Evolutionary conservation across 345 rosid species (phyloP), one percentile per base, ranked within the genome.

Genomic region (Moricandia moricandioides): DNA sequence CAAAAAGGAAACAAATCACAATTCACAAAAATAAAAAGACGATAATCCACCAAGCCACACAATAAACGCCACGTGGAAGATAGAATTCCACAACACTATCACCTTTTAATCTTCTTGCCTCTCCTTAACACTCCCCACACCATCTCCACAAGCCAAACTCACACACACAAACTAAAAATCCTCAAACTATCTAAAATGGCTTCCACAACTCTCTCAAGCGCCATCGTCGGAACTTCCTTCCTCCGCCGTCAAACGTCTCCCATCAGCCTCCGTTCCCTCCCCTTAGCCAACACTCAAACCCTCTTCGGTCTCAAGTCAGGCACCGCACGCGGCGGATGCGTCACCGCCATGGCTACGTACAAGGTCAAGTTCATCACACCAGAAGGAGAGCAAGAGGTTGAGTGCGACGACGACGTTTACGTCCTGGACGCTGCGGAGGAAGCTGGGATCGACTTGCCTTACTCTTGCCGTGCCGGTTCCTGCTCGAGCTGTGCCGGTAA

Each of bases 401-500:
- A 83, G 0, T 85, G 88, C 80, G 91, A 86, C 2, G 89, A 82
- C 4, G 92, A 88, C 61, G 55, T n/a, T 0, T 91, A 89, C 82
- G 82, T 91, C 63, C 85, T 95, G 1, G 99, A 95, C 84, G 70
- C 81, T 0, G 93, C 93, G 0, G 99, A 95, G 77, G 97, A 89
- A 39, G 4, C 7, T 0, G 99, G 96, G 1, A 31, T 91, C 8
- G 99, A 91, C 73, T 74, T 91, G 59, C 99, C 99, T 2, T 95
- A 88, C 93, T 95, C 97, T 0, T 95, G 99, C 88, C 82, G 99
- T 73, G 97, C 97, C 1, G 99, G 99, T 9, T 79, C 99, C 14
- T 95, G 99, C 84, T 90, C 97, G 3, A 84, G 91, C 5, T 95
- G 99, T 59, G 93, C 93, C 0, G 97, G 97, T 6, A 90, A 82